Base-by-base conservation (phyloP, 768 basidiomycete genomes). In the Phaffia australis region DNA sequence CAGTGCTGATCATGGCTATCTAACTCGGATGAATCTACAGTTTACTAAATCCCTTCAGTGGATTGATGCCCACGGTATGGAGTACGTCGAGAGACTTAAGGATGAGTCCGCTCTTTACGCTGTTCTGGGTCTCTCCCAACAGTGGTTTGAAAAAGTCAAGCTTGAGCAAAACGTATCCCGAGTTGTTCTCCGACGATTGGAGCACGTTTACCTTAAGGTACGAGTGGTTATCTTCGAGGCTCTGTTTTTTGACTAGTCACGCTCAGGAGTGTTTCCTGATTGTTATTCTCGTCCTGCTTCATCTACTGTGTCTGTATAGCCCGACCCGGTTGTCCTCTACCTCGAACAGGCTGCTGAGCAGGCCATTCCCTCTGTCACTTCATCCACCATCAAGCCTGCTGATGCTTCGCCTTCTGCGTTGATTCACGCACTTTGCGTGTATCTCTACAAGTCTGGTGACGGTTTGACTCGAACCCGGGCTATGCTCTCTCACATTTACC, bases 141-240 rank as follows among this genome's bases (percentile, higher is more conserved):
- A 86, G 14, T 86, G 91, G 73, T 98, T 94, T 77, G 92, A 95
- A 79, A 83, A 82, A 71, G 86, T 84, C 21, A 79, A 81, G 30
- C 85, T 87, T 76, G 79, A 81, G 49, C 92, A 95, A 49, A 85
- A 88, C 25, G 81, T 90, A 52, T 85, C 86, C 49, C 83, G 94
- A 51, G 89, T 93, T 48, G 81, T 97, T 64, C 93, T 98, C 87
- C 84, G 95, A 71, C 84, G 95, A 52, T 78, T 99, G 68, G 95
- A 99, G 75, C 95, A 98, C 75, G 91, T 99, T 59, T 98, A 99
- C 77, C 92, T 89, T 49, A 98, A 99, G 85, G 92, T 93, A 68
- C 65, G 77, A 69, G 18, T 35, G 42, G n/a, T 8, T 8, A 4
- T 27, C 5, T 54, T 8, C 18, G n/a, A n/a, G 30, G 1, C 9